Evolutionary conservation across 2,329 filamentous ascomycete species (phyloP), one percentile per base, ranked within the genome.

Genomic region (Colletotrichum cereale): DNA sequence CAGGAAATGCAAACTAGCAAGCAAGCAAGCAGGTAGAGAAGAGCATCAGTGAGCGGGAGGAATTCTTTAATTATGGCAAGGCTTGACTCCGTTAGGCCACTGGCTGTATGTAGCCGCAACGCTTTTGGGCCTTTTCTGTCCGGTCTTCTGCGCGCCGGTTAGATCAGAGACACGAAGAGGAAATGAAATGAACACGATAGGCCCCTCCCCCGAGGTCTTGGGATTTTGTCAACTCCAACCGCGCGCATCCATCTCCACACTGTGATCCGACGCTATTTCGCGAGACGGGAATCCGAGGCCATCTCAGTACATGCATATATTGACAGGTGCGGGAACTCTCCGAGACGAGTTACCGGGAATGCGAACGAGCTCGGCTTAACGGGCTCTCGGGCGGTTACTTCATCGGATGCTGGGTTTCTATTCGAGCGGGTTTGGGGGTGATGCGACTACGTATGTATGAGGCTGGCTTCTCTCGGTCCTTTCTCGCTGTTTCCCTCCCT

Each of bases 1-100:
- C 57, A 62, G 68, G 52, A 53, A 68, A 34, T 71, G 68, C 67
- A 36, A 68, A 58, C 18, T 31, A 57, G 58, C 64, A 58, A 71
- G 53, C 34, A 66, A 50, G 57, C 64, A 62, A 58, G 53, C 36
- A 62, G 50, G 48, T 55, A 56, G 64, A 62, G 65, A 34, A 55
- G 40, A 58, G 58, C 68, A 71, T 63, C 47, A 56, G 52, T 31
- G 65, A 36, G 36, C 53, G 68, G 44, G 52, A 38, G 29, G 65
- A n/a, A 31, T n/a, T 36, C 31, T 34, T 34, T 36, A n/a, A 34
- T 14, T 16, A n/a, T 34, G 18, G 21, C 52, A 3, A 55, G 31
- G 21, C 21, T 36, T 3, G 31, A 34, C 18, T n/a, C 44, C n/a
- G 44, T 24, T 4, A 24, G 12, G 21, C 18, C 31, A 21, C 29